Percentiles rank a stretch among this genome's conserved stretches.
These are phyloP conservation scores for Nitzschia palea DNA, from an alignment of 108 stramenopile genomes.

Conservation along the genomic window DNA sequence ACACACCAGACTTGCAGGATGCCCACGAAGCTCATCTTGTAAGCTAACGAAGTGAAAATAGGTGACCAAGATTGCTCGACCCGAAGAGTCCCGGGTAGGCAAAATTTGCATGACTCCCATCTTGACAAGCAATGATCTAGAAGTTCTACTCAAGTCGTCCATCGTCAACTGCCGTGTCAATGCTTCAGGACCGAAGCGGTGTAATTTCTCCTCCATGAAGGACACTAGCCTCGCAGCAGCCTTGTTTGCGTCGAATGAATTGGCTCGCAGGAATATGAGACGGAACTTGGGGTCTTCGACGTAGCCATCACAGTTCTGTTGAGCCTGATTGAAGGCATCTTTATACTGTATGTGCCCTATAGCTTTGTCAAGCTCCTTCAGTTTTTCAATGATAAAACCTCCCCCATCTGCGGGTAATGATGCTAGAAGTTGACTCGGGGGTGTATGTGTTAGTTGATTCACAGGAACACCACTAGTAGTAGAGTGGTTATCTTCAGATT, in stretches of 20 bases:
- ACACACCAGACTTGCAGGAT: neutral
- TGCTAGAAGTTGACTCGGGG: no score
- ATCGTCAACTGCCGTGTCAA: slow-evolving; percentile 3
- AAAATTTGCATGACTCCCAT: neutral
- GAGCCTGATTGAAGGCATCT: slow-evolving; percentile 19
- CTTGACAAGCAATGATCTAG: neutral
- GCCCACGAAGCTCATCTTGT: neutral
- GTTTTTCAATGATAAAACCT: slow-evolving; percentile 7
- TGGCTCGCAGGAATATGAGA: slow-evolving; percentile 17
- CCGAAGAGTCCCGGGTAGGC: slow-evolving; percentile 2
- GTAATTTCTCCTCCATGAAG: slow-evolving; percentile 10
- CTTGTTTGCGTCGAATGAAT: slow-evolving; percentile 20
- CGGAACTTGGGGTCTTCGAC: neutral
- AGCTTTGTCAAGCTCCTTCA: neutral
- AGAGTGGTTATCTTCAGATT: no score
- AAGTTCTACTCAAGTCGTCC: neutral
- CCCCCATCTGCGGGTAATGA: no score
- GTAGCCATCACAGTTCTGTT: neutral
- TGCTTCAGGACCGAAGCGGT: neutral
- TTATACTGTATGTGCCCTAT: slow-evolving; percentile 10
- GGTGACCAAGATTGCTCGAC: slow-evolving; percentile 7
- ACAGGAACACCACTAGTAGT: no score
- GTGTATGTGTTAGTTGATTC: no score
- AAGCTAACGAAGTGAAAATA: neutral
- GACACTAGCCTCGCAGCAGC: slow-evolving; percentile 16